A percentile compares a stretch with the other conserved stretches of the same genome.
phyloP scores from a whole-genome alignment of 164 flowering plant genomes.

The Cinnamomum micranthum region DNA sequence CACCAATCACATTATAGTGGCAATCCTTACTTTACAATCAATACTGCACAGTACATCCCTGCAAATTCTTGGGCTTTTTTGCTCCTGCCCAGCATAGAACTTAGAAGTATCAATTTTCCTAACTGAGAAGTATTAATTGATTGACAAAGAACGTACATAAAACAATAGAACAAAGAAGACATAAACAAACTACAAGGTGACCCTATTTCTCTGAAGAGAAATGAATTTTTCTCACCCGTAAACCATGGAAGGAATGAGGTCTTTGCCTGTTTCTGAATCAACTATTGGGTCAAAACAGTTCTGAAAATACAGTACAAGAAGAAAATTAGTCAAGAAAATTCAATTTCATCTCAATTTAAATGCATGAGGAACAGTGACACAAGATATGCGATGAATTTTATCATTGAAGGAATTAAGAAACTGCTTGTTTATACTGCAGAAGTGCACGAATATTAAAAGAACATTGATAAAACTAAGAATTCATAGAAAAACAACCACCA shows the following conservation, averaged over 20 bases:
- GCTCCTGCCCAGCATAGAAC: conserved; percentile 34
- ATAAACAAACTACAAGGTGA: neutral
- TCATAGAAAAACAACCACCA: neutral
- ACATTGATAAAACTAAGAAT: too few species aligned
- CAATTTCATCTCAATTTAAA: neutral
- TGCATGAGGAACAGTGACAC: neutral
- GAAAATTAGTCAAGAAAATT: neutral
- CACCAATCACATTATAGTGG: neutral
- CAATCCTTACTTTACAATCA: conserved; percentile 65
- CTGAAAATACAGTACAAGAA: conserved; percentile 20
- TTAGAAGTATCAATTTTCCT: neutral
- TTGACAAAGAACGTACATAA: neutral
- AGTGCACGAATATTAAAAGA: neutral
- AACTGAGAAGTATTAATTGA: neutral
- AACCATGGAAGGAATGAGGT: conserved; percentile 81
- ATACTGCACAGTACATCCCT: conserved; percentile 77
- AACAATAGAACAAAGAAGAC: neutral
- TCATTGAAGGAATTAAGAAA: neutral
- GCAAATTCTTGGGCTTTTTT: conserved; percentile 59
- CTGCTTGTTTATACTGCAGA: neutral
- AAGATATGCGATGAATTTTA: neutral
- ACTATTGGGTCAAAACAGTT: conserved; percentile 70
- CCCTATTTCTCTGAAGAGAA: neutral
- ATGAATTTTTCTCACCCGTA: conserved; percentile 57
- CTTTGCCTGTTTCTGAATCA: conserved; percentile 45